A percentile compares a stretch with the other conserved stretches of the same genome.
These are phyloP conservation scores for Coniochaeta sp. DNA, from an alignment of 2,329 filamentous ascomycete genomes.

Conservation along the genomic window DNA sequence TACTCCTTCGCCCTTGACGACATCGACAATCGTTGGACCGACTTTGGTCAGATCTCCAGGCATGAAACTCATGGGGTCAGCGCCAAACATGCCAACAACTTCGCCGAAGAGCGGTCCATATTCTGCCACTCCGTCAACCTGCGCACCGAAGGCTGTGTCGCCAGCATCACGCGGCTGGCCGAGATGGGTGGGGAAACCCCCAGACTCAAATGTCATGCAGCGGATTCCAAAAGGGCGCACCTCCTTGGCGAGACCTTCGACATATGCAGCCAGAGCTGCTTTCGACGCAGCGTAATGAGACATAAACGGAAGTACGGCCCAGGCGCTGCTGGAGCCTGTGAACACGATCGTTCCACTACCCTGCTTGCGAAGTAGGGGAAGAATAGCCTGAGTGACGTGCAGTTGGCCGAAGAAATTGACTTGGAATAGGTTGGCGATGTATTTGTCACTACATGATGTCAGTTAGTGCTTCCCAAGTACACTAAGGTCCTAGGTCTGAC, in stretches of 20 bases:
- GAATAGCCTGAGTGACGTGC: constrained; percentile 6
- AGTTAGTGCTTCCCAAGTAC: neutral
- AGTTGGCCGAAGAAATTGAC: constrained; percentile 9
- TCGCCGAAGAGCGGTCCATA: constrained; percentile 15
- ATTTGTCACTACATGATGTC: neutral
- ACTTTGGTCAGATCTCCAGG: constrained; percentile 17
- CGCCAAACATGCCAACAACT: constrained; percentile 14
- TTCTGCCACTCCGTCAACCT: constrained; percentile 5
- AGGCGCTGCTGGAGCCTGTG: constrained; percentile 18
- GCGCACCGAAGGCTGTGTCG: constrained; percentile 8
- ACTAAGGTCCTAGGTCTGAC: too few species aligned
- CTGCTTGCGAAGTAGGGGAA: constrained; percentile 6
- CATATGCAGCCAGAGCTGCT: constrained; percentile 17
- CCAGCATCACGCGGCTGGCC: constrained; percentile 15
- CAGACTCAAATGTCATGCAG: constrained; percentile 22
- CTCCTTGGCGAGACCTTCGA: constrained; percentile 22
- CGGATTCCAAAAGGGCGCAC: constrained; percentile 16
- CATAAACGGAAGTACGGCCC: constrained; percentile 21
- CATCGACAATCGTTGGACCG: constrained; percentile 15
- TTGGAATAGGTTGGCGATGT: constrained; percentile 3
- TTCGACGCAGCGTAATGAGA: constrained; percentile 23
- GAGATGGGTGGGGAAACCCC: constrained; percentile 20
- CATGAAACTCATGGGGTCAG: constrained; percentile 14
- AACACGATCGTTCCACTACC: constrained; percentile 17
- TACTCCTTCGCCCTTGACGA: constrained; percentile 19